A percentile compares a stretch with the other conserved stretches of the same genome.
phyloP scores from a whole-genome alignment of 768 basidiomycete species.

The Tylopilus vinaceipallidus region DNA sequence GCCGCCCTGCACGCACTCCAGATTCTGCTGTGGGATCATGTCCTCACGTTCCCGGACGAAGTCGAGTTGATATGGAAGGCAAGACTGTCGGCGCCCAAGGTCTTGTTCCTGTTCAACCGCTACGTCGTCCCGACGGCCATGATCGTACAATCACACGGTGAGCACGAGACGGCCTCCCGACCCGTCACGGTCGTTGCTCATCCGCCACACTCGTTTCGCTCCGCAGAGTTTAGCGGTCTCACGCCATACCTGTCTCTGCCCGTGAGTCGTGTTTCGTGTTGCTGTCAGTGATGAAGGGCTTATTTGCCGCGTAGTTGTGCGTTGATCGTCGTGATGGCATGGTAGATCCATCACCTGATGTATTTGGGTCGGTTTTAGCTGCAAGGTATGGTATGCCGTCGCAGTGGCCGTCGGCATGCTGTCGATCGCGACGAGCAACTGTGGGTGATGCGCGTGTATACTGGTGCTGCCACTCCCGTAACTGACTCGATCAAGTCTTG shows the following conservation, averaged over 20 bases:
- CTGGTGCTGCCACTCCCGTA: background rate
- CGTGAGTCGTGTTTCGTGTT: conserved; percentile 11
- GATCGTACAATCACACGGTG: conserved; percentile 31
- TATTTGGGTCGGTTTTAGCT: conserved; percentile 18
- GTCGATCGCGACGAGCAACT: conserved; percentile 37
- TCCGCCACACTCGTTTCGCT: background rate
- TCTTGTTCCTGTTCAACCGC: conserved; percentile 35
- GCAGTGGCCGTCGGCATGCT: conserved; percentile 33
- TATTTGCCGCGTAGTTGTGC: conserved; percentile 16
- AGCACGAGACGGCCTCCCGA: conserved; percentile 2
- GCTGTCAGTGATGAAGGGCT: background rate
- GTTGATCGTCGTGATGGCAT: background rate
- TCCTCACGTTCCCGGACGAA: conserved; percentile 35
- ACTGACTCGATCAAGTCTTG: conserved; percentile 31
- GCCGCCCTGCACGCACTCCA: background rate
- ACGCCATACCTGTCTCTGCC: conserved; percentile 6
- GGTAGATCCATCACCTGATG: background rate
- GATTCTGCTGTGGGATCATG: conserved; percentile 35
- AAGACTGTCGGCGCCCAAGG: conserved; percentile 26
- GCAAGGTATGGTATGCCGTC: conserved; percentile 21
- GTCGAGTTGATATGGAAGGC: conserved; percentile 34
- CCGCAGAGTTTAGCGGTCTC: conserved; percentile 25
- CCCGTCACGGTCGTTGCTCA: background rate
- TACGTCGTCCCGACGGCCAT: conserved; percentile 33
- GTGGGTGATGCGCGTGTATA: conserved; percentile 19